Evolutionary conservation across 371 early-diverging fungal species (phyloP).

Genomic region (Mucor velutinosus): DNA sequence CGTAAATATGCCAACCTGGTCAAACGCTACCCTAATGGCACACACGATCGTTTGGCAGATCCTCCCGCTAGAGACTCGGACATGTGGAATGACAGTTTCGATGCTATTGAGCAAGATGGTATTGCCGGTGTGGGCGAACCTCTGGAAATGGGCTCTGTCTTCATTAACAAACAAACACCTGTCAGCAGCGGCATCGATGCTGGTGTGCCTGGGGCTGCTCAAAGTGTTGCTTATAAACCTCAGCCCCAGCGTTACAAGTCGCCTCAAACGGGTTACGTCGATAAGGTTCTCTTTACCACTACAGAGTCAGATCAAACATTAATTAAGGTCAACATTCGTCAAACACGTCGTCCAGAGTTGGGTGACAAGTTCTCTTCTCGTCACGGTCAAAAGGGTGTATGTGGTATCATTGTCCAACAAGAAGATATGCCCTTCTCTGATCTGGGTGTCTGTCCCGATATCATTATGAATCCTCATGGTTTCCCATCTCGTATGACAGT

Average conservation of each 20-base stretch:
- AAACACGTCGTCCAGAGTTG: constrained; percentile 97
- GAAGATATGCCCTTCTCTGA: constrained; percentile 99
- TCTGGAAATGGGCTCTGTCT: constrained; percentile 72
- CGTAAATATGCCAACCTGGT: constrained; percentile 86
- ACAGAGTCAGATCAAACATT: constrained; percentile 93
- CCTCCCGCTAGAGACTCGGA: constrained; percentile 61
- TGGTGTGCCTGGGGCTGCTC: constrained; percentile 54
- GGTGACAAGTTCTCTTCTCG: constrained; percentile 99
- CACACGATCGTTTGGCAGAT: constrained; percentile 87
- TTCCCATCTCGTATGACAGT: constrained; percentile 99
- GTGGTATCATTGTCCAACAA: constrained; percentile 96
- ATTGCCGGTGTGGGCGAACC: constrained; percentile 90
- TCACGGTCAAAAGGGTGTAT: constrained; percentile 99
- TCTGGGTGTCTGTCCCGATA: constrained; percentile 94
- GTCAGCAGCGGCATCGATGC: constrained; percentile 66
- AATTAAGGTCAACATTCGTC: constrained; percentile 95
- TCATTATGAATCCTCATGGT: constrained; percentile 99
- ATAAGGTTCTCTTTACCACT: constrained; percentile 91
- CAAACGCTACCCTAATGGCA: constrained; percentile 86
- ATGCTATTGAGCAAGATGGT: constrained; percentile 84
- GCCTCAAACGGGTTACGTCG: constrained; percentile 81
- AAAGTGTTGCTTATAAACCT: constrained; percentile 69
- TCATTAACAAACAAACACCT: constrained; percentile 90
- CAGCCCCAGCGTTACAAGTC: constrained; percentile 88
- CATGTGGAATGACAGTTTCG: constrained; percentile 55